Base-by-base conservation (phyloP, 2,329 filamentous ascomycete genomes). In the Exophiala sideris region DNA sequence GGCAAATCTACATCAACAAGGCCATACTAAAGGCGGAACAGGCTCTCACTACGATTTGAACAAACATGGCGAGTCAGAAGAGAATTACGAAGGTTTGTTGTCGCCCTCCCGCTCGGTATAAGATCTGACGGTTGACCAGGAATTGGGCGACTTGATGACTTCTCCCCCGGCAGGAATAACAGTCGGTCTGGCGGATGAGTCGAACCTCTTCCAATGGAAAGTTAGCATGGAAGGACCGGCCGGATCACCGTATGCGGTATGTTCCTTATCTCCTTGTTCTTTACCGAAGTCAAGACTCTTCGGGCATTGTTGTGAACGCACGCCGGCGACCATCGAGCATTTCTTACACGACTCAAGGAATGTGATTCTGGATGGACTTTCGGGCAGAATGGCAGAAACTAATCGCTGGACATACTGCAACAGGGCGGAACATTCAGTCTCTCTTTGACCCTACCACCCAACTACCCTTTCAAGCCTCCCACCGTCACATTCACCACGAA, bases 401-500 rank as follows among this genome's bases (percentile, higher is more conserved):
- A 20, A 50, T 45, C 32, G 5, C 20, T 24, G 10, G 20, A n/a
- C 16, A 16, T 20, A 24, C 38, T 29, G 16, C 21, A 20, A 45
- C 59, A 86, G 77, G 85, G 84, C 64, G 91, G 91, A 66, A 76
- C 75, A 62, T 96, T 90, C 80, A 82, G 82, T 62, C 74, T 96
- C 57, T 73, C 85, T 58, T 78, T 96, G 63, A 79, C 73, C 38
- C 83, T 96, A 9, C 90, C 91, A 11, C 74, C 77, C 64, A 86
- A 90, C 66, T 96, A 95, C 77, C 91, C 91, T 34, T 96, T 95
- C 84, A 94, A 94, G 73, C 84, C 90, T 18, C 91, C 91, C 12
- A 76, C 80, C 56, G 79, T 95, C 64, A 84, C 80, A 67, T 95
- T 96, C 80, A 76, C 78, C 62, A 96, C 91, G 48, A 92, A 91